Conservation (phyloP, 495 filamentous ascomycete species). For the Corynascus novoguineensis region DNA sequence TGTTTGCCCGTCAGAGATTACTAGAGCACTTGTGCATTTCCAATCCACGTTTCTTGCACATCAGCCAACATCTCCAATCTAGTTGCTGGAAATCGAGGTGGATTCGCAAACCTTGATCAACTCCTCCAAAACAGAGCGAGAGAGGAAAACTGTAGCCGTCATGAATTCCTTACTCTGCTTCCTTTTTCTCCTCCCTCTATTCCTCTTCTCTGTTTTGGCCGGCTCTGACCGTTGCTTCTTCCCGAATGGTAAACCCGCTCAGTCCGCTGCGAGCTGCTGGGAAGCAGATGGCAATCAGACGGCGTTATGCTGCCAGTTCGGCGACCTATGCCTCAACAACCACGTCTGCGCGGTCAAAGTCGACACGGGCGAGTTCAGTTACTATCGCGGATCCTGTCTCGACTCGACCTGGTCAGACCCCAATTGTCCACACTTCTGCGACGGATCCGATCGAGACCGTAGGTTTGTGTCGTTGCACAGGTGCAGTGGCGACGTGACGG, state of each 20-base stretch:
- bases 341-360: not conserved
- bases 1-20: not conserved
- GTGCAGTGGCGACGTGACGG: not conserved
- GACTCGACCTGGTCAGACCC: not conserved
- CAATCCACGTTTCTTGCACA: not conserved
- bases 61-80: no score
- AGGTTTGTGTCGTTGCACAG: not conserved
- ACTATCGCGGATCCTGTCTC: constrained; percentile 17
- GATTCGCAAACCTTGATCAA: no score
- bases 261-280: not conserved
- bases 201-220: not conserved
- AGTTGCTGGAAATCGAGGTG: no score
- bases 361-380: not conserved
- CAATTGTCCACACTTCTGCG: constrained; percentile 1
- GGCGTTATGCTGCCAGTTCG: constrained; percentile 7
- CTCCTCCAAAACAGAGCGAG: not conserved
- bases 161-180: not conserved
- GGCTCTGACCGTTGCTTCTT: not conserved
- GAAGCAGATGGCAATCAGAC: not conserved
- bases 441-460: not conserved
- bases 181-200: not conserved
- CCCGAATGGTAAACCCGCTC: not conserved
- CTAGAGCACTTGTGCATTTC: not conserved
- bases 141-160: not conserved
- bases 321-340: constrained; percentile 12